These are phyloP conservation scores for Chrysanthemum makinoi DNA, from an alignment of 129 eudicot species.

Conservation along the genomic window DNA sequence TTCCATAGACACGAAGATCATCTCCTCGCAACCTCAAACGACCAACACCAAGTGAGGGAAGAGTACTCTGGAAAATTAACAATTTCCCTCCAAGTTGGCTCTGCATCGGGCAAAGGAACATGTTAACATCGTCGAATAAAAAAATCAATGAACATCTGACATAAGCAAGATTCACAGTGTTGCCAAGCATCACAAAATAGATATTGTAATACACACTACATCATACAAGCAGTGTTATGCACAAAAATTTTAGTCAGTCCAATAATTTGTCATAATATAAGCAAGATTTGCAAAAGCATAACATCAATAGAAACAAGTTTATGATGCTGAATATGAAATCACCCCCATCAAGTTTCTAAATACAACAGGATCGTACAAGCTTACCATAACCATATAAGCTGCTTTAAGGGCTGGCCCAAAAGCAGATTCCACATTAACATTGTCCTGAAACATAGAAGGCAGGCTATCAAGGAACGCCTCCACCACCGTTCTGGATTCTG, in stretches of 20 bases:
- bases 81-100: slow-evolving; percentile 97
- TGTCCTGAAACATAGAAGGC: slow-evolving; percentile 92
- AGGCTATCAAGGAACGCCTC: slow-evolving; percentile 92
- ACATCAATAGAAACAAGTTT: slow-evolving; percentile 12
- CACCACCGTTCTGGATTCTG: slow-evolving; percentile 92
- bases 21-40: slow-evolving; percentile 96
- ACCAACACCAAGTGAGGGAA: slow-evolving; percentile 97
- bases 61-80: slow-evolving; percentile 84
- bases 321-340: not conserved
- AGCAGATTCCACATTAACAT: slow-evolving; percentile 92
- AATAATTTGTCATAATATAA: slow-evolving; percentile 8
- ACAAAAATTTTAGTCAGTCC: slow-evolving; percentile 1
- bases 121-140: not conserved
- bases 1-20: slow-evolving; percentile 90
- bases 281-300: slow-evolving; percentile 1
- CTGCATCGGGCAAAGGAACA: slow-evolving; percentile 38
- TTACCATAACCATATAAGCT: slow-evolving; percentile 90
- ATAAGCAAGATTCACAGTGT: not conserved
- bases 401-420: slow-evolving; percentile 99
- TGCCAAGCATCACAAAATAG: not conserved
- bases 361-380: slow-evolving; percentile 16
- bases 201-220: too few species aligned
- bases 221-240: not conserved
- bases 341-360: slow-evolving; percentile 3
- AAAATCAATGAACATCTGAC: not conserved